phyloP scores from a whole-genome alignment of 768 basidiomycete species.

The Tulasnella sp. region DNA sequence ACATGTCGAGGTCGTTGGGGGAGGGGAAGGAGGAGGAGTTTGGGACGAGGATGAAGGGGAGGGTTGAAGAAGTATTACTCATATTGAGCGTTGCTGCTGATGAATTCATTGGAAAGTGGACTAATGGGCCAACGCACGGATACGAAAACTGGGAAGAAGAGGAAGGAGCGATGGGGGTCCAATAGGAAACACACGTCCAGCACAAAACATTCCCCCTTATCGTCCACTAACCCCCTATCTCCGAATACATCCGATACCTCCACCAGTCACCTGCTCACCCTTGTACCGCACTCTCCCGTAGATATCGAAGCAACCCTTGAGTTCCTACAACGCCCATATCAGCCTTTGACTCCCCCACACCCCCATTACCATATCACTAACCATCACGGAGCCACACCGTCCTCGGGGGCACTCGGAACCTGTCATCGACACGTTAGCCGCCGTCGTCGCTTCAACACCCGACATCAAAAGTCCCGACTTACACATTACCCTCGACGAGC shows the following conservation, averaged over 20 bases:
- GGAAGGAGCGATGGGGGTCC: not conserved
- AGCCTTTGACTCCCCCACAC: not conserved
- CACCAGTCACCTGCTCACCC: not conserved
- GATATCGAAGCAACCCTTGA: slow-evolving; percentile 12
- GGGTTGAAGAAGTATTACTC: not conserved
- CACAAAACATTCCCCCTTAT: not conserved
- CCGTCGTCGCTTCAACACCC: not conserved
- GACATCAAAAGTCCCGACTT: slow-evolving; percentile 25
- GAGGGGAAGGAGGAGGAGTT: not conserved
- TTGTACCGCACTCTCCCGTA: slow-evolving; percentile 9
- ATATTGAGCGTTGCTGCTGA: not conserved
- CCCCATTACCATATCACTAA: slow-evolving; percentile 8
- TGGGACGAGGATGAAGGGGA: not conserved
- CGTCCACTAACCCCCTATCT: not conserved
- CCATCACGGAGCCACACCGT: slow-evolving; percentile 78
- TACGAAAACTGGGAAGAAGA: not conserved
- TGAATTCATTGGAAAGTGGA: not conserved
- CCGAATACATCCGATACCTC: not conserved
- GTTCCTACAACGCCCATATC: not conserved
- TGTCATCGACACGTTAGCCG: slow-evolving; percentile 21
- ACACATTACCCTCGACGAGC: slow-evolving; percentile 77
- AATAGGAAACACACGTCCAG: not conserved
- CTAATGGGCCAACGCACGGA: not conserved
- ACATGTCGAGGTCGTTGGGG: not conserved
- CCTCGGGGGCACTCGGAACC: slow-evolving; percentile 71